These are phyloP conservation scores for Lasiodiplodia citricola DNA, from an alignment of 2,329 filamentous ascomycete genomes.

Conservation along the genomic window DNA sequence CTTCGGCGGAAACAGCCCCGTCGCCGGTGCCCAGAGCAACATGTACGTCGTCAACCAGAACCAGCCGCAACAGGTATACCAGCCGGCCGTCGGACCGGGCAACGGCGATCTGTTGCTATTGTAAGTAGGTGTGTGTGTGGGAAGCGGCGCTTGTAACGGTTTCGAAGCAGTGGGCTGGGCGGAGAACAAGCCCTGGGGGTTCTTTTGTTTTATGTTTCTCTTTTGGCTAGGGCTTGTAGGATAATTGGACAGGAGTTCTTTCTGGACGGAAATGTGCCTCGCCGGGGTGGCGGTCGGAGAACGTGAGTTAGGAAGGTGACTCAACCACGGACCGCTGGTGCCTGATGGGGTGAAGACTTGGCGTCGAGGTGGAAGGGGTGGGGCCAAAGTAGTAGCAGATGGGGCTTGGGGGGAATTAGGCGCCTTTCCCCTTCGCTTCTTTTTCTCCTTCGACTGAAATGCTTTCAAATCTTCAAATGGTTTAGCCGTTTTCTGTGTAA, in stretches of 20 bases:
- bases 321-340: not conserved
- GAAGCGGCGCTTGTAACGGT: not conserved
- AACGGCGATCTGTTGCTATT: slow-evolving; percentile 76
- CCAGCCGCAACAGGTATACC: slow-evolving; percentile 75
- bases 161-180: not conserved
- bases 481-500: not conserved
- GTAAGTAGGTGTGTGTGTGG: slow-evolving; percentile 39
- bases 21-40: slow-evolving; percentile 45
- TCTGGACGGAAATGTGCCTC: not conserved
- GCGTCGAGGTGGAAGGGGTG: not conserved
- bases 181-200: not conserved
- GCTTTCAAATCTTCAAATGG: not conserved
- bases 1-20: slow-evolving; percentile 29
- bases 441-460: not conserved
- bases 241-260: not conserved
- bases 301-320: not conserved
- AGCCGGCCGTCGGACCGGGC: slow-evolving; percentile 67
- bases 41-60: slow-evolving; percentile 80
- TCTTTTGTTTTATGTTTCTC: not conserved
- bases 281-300: not conserved
- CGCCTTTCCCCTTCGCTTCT: not conserved
- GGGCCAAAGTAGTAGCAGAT: not conserved
- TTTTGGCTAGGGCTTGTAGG: not conserved
- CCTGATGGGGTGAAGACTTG: slow-evolving; percentile 1
- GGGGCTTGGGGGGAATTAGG: not conserved